Evolutionary conservation across 305 asterid genomes (phyloP).

Genomic region (Ilex paraguariensis): DNA sequence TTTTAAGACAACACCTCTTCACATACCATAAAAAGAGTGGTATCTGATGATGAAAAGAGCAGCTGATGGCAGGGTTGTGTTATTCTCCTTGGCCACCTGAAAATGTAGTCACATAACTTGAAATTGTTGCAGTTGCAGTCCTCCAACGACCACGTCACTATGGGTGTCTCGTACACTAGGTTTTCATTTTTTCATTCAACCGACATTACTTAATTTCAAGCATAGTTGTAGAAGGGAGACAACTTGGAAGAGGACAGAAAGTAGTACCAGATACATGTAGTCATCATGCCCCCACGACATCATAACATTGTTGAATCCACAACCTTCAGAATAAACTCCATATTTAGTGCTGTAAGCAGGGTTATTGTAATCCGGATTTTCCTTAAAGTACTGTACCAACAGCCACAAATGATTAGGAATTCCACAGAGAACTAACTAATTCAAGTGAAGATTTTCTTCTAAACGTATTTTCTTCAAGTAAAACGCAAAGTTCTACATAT

Average conservation of each 20-base stretch:
- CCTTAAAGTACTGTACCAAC: slow-evolving; percentile 42
- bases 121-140: no score
- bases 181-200: no score
- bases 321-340: slow-evolving; percentile 48
- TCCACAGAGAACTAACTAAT: no score
- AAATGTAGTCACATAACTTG: neutral
- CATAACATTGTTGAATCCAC: slow-evolving; percentile 60
- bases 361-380: slow-evolving; percentile 44
- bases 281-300: slow-evolving; percentile 86
- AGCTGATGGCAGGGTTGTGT: slow-evolving; percentile 53
- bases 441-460: no score
- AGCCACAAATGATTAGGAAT: neutral
- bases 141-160: no score
- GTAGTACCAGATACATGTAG: slow-evolving; percentile 67
- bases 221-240: no score
- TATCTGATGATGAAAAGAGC: slow-evolving; percentile 61
- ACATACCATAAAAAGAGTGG: slow-evolving; percentile 67
- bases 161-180: no score
- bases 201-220: no score
- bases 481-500: no score
- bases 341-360: slow-evolving; percentile 40
- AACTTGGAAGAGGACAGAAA: neutral
- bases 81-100: slow-evolving; percentile 67
- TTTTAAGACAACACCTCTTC: neutral
- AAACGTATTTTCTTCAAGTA: no score